Conservation (phyloP, 1,284 basidiomycete genomes). For the Moesziomyces parantarcticus region DNA sequence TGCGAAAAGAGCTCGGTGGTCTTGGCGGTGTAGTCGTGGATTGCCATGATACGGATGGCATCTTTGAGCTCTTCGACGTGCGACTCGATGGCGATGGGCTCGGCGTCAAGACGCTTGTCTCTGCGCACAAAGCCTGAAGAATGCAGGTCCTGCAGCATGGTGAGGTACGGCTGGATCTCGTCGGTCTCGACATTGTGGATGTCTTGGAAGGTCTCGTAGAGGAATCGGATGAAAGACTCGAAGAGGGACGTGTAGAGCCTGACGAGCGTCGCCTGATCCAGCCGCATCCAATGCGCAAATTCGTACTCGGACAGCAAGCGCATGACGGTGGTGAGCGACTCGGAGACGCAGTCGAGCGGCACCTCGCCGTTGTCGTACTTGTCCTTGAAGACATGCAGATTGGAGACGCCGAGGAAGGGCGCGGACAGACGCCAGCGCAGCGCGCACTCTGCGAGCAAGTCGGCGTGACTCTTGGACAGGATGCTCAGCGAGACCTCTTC, state of each 20-base stretch:
- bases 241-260: conserved; percentile 72
- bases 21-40: conserved; percentile 74
- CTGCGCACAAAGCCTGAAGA: conserved; percentile 57
- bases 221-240: conserved; percentile 82
- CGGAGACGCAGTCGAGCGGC: conserved; percentile 87
- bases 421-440: conserved; percentile 87
- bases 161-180: conserved; percentile 54
- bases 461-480: conserved; percentile 81
- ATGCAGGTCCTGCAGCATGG: conserved; percentile 65
- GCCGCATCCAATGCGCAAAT: conserved; percentile 76
- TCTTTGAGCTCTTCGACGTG: conserved; percentile 67
- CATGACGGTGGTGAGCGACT: conserved; percentile 80
- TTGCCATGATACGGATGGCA: conserved; percentile 76
- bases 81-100: conserved; percentile 51
- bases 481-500: conserved; percentile 96
- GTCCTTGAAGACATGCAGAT: conserved; percentile 85
- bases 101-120: conserved; percentile 45
- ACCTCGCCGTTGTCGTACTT: conserved; percentile 91
- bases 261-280: conserved; percentile 76
- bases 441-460: conserved; percentile 87
- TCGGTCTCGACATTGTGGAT: conserved; percentile 59
- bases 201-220: conserved; percentile 85
- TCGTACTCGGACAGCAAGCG: conserved; percentile 77
- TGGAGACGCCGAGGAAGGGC: conserved; percentile 81
- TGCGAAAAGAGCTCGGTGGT: conserved; percentile 72